A percentile compares a stretch with the other conserved stretches of the same genome.
phyloP scores from a whole-genome alignment of 768 basidiomycete species.

The Daedaleopsis sinensis region DNA sequence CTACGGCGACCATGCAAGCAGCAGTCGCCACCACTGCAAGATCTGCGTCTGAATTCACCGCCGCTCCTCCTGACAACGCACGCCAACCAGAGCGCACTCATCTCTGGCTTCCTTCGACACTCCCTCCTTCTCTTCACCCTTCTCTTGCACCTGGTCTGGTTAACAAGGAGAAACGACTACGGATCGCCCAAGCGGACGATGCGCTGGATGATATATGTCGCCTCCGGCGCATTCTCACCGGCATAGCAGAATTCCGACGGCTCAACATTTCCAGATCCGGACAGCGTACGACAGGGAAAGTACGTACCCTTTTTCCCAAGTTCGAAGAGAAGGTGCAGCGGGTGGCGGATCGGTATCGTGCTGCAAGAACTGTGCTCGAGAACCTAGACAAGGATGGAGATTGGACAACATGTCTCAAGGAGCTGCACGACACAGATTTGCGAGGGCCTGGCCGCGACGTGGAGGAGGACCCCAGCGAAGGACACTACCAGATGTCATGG shows the following conservation, averaged over 20 bases:
- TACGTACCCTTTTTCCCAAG: background rate
- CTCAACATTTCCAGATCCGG: conserved; percentile 10
- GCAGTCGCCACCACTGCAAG: no score
- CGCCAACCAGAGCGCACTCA: no score
- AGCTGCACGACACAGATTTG: background rate
- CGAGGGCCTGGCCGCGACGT: background rate
- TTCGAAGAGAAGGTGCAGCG: background rate
- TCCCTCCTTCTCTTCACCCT: no score
- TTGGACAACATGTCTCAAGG: background rate
- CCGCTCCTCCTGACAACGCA: no score
- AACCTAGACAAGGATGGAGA: background rate
- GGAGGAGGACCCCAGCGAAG: conserved; percentile 6
- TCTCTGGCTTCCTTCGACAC: no score
- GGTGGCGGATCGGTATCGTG: background rate
- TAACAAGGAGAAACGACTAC: background rate
- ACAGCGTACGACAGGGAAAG: background rate
- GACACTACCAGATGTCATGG: conserved; percentile 11
- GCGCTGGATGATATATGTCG: conserved; percentile 8
- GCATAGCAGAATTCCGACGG: conserved; percentile 7
- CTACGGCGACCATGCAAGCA: no score
- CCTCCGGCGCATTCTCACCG: background rate
- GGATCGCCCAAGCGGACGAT: conserved; percentile 15
- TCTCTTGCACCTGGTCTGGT: no score
- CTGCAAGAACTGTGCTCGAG: background rate
- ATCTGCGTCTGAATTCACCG: no score